Evolutionary conservation across 805 yeast genomes (phyloP).

Genomic region (Kluyveromyces starmeri): DNA sequence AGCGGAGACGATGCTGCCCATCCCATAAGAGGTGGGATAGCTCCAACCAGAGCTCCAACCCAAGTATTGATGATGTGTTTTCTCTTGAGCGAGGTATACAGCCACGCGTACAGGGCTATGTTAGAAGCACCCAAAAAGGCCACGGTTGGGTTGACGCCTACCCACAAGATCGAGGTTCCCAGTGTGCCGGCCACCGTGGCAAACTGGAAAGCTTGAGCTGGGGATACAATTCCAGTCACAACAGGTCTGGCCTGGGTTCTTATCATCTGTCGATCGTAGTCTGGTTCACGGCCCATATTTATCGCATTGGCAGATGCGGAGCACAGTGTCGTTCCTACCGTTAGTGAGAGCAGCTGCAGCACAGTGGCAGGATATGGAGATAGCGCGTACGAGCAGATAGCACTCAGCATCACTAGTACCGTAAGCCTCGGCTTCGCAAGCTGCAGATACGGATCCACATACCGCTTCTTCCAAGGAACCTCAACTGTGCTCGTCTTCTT

Average conservation of each 20-base stretch:
- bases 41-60: conserved; percentile 99
- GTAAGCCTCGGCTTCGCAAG: conserved; percentile 89
- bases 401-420: conserved; percentile 77
- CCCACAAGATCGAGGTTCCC: conserved; percentile 60
- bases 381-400: conserved; percentile 88
- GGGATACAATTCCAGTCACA: conserved; percentile 69
- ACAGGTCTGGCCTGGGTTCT: conserved; percentile 87
- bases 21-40: conserved; percentile 97
- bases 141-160: conserved; percentile 82
- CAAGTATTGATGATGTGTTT: conserved; percentile 83
- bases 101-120: conserved; percentile 78
- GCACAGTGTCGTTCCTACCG: conserved; percentile 77
- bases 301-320: conserved; percentile 96
- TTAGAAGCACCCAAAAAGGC: conserved; percentile 73
- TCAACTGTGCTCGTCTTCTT: conserved; percentile 9
- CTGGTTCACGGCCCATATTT: conserved; percentile 94
- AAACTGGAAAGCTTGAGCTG: conserved; percentile 70
- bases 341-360: conserved; percentile 58
- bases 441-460: conserved; percentile 58
- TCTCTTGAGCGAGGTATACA: conserved; percentile 85
- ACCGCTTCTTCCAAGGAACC: conserved; percentile 26
- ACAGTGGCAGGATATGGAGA: conserved; percentile 78
- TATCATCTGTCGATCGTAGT: conserved; percentile 76
- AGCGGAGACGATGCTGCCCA: conserved; percentile 90
- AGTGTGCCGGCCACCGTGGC: conserved; percentile 65